Base-by-base conservation (phyloP, 2,329 filamentous ascomycete genomes). In the Paramyrothecium sp. region DNA sequence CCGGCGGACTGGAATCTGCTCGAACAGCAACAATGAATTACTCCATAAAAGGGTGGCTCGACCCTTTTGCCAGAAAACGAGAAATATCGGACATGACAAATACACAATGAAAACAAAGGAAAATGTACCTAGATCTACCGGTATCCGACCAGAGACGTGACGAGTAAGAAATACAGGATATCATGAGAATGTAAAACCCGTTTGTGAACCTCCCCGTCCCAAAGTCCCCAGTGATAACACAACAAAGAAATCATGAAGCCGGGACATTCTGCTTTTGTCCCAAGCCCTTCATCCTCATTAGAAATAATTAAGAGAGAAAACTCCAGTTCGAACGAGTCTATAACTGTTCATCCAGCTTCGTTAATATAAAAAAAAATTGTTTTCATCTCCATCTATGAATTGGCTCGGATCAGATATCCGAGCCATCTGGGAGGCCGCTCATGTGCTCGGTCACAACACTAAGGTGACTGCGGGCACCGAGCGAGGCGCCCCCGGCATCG, bases 401-500 rank as follows among this genome's bases (percentile, higher is more conserved):
- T 38, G 33, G 10, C 16, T 16, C 33, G 10, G 16, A 16, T 38
- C 16, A 38, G 33, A 38, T 38, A 57, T 72, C 71, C 51, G 70
- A 68, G 49, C 67, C 68, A 69, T 78, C 65, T 52, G 68, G 63
- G 58, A 65, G 63, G 21, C 58, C 60, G 50, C 23, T 52, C 67
- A 72, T 69, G 54, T 64, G 60, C 57, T 75, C 73, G 2, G 71
- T 70, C 54, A 72, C 72, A 19, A 74, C 65, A 57, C 73, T 76
- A 51, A 76, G 61, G 54, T 69, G 72, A 57, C 73, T 75, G 21
- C 72, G 74, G 33, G 71, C 74, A 56, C 71, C 69, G 30, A 74
- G 61, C 19, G 75, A 77, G 22, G 68, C 78, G 50, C 80, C 80
- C 56, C 82, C 82, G 13, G 75, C 75, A 34, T 86, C 83, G 56